Base-by-base conservation (phyloP, 164 flowering plant genomes). In the Kingdonia uniflora region DNA sequence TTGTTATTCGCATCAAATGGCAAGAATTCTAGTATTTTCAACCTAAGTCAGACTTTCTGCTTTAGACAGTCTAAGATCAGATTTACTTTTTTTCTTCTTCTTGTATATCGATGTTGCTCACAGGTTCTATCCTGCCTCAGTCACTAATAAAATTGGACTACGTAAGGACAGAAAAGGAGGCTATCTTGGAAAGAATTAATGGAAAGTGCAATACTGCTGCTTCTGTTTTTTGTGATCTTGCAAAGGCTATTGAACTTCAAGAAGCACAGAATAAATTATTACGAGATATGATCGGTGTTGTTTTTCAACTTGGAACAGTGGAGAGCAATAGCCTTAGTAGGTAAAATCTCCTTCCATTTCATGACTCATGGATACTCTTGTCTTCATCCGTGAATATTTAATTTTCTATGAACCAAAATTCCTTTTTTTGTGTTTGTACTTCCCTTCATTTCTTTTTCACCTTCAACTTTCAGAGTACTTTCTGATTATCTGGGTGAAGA, bases 401-500 rank as follows among this genome's bases (percentile, higher is more conserved):
- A 3, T 29, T 4, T 29, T 29, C 35, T 29, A 29, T 29, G 8
- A 29, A 29, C 35, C 4, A 29, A 8, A 29, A 29, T 29, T 29
- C 35, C 4, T 29, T 29, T 29, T 29, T 29, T 29, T 29, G 35
- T 8, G 8, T 29, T 29, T 29, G 35, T 3, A 29, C 4, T 29
- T 29, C 35, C 8, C 8, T 29, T 29, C 6, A 8, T n/a, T n/a
- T 4, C 35, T 29, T 29, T 29, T 29, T 29, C 35, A 29, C 35
- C 35, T 29, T 29, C 12, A 45, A 13, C 49, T n/a, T 73, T 55
- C 68, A 87, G 96, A 65, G 59, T 75, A 54, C 59, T 87, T 22
- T 64, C 90, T 0, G 76, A 73, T 26, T 84, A 76, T 66, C 58
- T 87, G 67, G 87, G 90, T 22, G 78, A 76, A 65, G 79, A 82